These are phyloP conservation scores for Apium graveolens DNA, from an alignment of 129 eudicot species.

Conservation along the genomic window DNA sequence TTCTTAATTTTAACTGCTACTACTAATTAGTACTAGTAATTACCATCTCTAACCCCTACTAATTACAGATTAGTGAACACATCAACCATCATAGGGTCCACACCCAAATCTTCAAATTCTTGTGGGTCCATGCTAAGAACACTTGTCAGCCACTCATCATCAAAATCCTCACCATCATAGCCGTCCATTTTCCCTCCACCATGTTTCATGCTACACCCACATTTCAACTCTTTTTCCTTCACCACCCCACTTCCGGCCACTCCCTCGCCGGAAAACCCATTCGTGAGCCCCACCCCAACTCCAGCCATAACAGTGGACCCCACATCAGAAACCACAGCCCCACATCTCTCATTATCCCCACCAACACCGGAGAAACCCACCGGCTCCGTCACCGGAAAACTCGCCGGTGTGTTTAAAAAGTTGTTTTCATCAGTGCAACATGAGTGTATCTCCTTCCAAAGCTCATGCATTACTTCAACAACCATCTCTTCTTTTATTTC, in stretches of 20 bases:
- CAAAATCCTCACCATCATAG: conserved; percentile 12
- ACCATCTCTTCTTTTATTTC: conserved; percentile 15
- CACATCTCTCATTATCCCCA: conserved; percentile 24
- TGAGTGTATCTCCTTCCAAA: conserved; percentile 13
- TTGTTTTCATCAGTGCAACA: background rate
- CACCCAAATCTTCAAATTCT: conserved; percentile 6
- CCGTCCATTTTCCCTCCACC: conserved; percentile 15
- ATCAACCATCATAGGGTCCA: conserved; percentile 1
- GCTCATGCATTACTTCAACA: conserved; percentile 21
- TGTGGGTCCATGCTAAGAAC: conserved; percentile 13
- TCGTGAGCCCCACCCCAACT: background rate
- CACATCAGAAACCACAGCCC: conserved; percentile 4
- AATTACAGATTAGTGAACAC: background rate
- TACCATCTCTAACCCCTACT: background rate
- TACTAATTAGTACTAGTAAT: background rate
- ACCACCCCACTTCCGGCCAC: conserved; percentile 17
- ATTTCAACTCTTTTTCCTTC: background rate
- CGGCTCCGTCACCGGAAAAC: background rate
- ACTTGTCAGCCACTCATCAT: conserved; percentile 22
- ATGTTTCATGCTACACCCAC: background rate
- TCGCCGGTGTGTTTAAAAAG: background rate
- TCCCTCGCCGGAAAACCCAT: background rate
- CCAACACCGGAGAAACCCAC: conserved; percentile 6
- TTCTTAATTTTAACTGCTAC: background rate
- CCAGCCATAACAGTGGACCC: conserved; percentile 19